Conservation (phyloP, 192 early-diverging fungal genomes). For the Glomus cerebriforme region DNA sequence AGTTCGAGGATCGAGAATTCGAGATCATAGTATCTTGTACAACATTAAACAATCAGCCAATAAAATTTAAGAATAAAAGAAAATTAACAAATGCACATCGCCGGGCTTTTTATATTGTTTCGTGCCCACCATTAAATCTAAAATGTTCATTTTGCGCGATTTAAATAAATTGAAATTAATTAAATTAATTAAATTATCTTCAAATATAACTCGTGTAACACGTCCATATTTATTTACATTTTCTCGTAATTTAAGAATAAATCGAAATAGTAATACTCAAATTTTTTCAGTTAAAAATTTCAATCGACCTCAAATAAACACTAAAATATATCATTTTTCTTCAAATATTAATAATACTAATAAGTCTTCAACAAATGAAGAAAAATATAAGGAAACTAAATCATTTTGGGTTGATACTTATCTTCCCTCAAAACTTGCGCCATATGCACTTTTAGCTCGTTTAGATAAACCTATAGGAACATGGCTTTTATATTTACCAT, state of each 20-base stretch:
- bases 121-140: too few relatives aligned
- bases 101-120: too few relatives aligned
- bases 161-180: too few relatives aligned
- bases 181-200: neutral
- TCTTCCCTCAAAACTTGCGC: constrained; percentile 55
- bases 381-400: constrained; percentile 10
- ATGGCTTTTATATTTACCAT: constrained; percentile 90
- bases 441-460: constrained; percentile 75
- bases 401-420: constrained; percentile 51
- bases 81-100: too few relatives aligned
- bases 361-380: neutral
- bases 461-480: constrained; percentile 93
- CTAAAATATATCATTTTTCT: neutral
- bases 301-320: neutral
- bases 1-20: too few relatives aligned
- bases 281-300: neutral
- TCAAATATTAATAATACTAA: neutral
- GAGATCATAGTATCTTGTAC: too few relatives aligned
- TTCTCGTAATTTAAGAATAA: neutral
- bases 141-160: too few relatives aligned
- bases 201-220: too few relatives aligned
- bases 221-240: neutral
- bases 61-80: too few relatives aligned
- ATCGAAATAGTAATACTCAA: neutral
- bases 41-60: too few relatives aligned